phyloP scores from a whole-genome alignment of 2,329 filamentous ascomycete genomes.

The Byssochlamys sp. region DNA sequence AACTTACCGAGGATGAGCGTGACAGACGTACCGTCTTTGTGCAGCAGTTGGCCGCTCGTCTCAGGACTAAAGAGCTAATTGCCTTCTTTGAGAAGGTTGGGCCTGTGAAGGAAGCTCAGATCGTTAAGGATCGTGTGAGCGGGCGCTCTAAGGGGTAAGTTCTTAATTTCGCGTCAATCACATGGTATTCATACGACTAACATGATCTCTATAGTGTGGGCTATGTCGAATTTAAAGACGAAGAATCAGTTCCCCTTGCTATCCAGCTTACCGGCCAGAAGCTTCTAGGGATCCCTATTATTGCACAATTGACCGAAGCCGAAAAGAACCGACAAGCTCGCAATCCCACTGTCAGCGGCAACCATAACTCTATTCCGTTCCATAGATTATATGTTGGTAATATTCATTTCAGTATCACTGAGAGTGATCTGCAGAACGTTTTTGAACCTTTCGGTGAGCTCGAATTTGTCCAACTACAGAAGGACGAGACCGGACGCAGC shows the following conservation, averaged over 20 bases:
- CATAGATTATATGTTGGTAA: conserved; percentile 98
- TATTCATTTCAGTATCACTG: conserved; percentile 98
- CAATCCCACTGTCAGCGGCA: conserved; percentile 54
- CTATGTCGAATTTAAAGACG: conserved; percentile 96
- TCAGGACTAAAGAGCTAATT: conserved; percentile 85
- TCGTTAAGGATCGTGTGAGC: conserved; percentile 94
- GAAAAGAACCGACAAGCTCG: conserved; percentile 98
- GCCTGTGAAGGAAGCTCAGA: conserved; percentile 91
- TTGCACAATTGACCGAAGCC: conserved; percentile 94
- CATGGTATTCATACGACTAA: conserved; percentile 5
- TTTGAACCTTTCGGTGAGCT: conserved; percentile 97
- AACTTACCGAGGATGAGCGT: conserved; percentile 86
- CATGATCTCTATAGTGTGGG: conserved; percentile 59
- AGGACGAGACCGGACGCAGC: conserved; percentile 82
- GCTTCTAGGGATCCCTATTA: conserved; percentile 95
- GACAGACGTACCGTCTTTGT: conserved; percentile 96
- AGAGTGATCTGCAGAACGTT: conserved; percentile 87
- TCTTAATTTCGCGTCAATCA: conserved; percentile 27
- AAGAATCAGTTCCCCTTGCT: conserved; percentile 85
- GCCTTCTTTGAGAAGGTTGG: conserved; percentile 93
- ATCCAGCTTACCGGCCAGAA: conserved; percentile 98
- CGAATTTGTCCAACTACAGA: conserved; percentile 94
- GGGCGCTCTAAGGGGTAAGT: conserved; percentile 91
- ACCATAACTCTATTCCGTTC: conserved; percentile 81
- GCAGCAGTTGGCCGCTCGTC: conserved; percentile 88